A percentile compares a stretch with the other conserved stretches of the same genome.
phyloP scores from a whole-genome alignment of 495 filamentous ascomycete genomes.

The Astrothelium macrocarpum region DNA sequence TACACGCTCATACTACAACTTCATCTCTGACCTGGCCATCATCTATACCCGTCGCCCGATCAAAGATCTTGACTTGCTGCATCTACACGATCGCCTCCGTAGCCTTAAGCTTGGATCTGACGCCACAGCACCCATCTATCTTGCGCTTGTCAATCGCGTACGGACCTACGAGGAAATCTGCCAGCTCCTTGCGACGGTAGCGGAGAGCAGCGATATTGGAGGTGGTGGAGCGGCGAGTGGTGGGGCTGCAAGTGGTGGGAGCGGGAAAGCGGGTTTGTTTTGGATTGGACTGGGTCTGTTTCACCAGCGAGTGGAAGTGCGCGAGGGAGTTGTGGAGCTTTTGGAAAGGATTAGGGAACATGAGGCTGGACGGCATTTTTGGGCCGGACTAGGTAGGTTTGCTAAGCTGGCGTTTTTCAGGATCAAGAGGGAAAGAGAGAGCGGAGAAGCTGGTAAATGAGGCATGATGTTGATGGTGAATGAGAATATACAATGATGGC shows the following conservation, averaged over 20 bases:
- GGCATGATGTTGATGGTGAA: not conserved
- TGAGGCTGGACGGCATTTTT: slow-evolving; percentile 89
- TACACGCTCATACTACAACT: slow-evolving; percentile 88
- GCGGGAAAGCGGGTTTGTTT: slow-evolving; percentile 54
- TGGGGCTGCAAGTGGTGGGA: slow-evolving; percentile 1
- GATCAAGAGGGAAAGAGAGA: slow-evolving; percentile 28
- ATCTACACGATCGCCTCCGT: slow-evolving; percentile 85
- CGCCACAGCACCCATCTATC: slow-evolving; percentile 69
- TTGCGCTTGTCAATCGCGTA: slow-evolving; percentile 65
- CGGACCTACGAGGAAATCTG: slow-evolving; percentile 38
- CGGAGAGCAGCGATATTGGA: not conserved
- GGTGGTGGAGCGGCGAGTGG: slow-evolving; percentile 4
- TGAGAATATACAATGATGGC: too few relatives aligned
- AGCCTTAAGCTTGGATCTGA: slow-evolving; percentile 55
- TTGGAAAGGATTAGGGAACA: slow-evolving; percentile 75
- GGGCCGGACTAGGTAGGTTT: slow-evolving; percentile 75
- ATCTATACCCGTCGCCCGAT: slow-evolving; percentile 62
- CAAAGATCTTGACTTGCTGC: slow-evolving; percentile 73
- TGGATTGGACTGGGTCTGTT: slow-evolving; percentile 90
- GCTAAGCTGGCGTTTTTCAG: slow-evolving; percentile 59
- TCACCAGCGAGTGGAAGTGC: slow-evolving; percentile 71
- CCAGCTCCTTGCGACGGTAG: slow-evolving; percentile 15
- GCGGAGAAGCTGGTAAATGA: not conserved
- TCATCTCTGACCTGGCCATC: slow-evolving; percentile 69
- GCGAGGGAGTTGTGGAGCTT: slow-evolving; percentile 66